Percentiles rank a stretch among this genome's conserved stretches.
Conservation (phyloP, 1,284 basidiomycete species). For the Apiotrichum gracile region DNA sequence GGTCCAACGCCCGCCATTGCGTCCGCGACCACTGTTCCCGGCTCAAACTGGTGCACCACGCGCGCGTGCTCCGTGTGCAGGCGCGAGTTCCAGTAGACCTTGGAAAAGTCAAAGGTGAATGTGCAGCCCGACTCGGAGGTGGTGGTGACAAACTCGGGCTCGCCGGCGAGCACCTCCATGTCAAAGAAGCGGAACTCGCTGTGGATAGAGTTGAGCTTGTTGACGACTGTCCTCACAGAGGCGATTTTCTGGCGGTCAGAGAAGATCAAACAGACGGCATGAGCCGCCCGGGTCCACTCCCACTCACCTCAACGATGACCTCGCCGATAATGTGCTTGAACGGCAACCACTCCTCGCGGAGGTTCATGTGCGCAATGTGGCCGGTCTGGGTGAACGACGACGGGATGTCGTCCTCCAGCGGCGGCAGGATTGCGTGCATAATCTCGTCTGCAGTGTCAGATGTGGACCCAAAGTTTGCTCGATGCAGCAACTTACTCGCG, state of each 20-base stretch:
- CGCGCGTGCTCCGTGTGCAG: conserved; percentile 86
- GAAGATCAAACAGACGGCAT: too few species aligned
- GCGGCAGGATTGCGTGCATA: conserved; percentile 69
- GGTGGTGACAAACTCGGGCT: conserved; percentile 74
- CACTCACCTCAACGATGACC: conserved; percentile 77
- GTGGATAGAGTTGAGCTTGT: conserved; percentile 87
- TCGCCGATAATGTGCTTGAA: conserved; percentile 88
- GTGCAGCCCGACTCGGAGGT: conserved; percentile 75
- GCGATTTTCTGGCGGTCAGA: conserved; percentile 65
- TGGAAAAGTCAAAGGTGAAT: conserved; percentile 90
- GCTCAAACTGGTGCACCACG: conserved; percentile 64
- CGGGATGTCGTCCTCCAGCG: conserved; percentile 69
- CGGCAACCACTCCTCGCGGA: conserved; percentile 82
- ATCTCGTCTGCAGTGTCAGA: conserved; percentile 61
- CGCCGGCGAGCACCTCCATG: conserved; percentile 95
- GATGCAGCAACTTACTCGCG: conserved; percentile 53
- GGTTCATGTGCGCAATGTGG: conserved; percentile 88
- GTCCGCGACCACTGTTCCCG: conserved; percentile 73
- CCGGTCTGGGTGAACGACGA: conserved; percentile 83
- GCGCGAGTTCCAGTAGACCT: conserved; percentile 97
- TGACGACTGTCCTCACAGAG: conserved; percentile 80
- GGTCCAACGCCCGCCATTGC: conserved; percentile 98
- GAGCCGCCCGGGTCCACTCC: background rate
- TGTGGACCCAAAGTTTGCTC: background rate
- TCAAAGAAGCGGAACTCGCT: conserved; percentile 86